Evolutionary conservation across 140 eudicot species (phyloP), one percentile per base, ranked within the genome.

Genomic region (Senecio squalidus): DNA sequence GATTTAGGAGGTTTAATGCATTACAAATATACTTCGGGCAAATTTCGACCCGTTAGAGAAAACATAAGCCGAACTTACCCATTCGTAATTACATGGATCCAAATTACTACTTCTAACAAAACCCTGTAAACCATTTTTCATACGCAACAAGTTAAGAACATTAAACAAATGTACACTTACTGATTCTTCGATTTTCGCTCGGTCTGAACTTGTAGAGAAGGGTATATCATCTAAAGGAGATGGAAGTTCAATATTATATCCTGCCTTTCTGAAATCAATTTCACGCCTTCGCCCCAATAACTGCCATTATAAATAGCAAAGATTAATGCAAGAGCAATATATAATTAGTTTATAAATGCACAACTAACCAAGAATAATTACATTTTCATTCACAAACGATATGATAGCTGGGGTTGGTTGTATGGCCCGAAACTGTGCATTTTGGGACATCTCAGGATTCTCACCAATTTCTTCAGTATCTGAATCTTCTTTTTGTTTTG

Each of bases 361-460:
- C 39, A 54, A 28, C 52, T 55, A 64, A 31, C 45, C n/a, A 54
- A 57, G 25, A 43, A 9, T 29, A 50, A n/a, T 27, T 91, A 91
- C 98, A 74, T 91, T 91, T 61, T 82, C 91, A 68, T 83, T 84
- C 62, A 91, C 98, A 73, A 83, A 91, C 10, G 95, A 68, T 63
- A 81, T 81, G 66, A 91, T 74, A 36, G 91, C 78, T n/a, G 85
- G 75, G 69, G 79, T 81, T 48, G 94, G 95, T 39, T 72, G 76
- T 67, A 91, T 91, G 63, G 98, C 98, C 64, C 98, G 89, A 72
- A 91, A 91, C 72, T 86, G 85, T 14, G 98, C 98, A 46, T 91
- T 91, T 72, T 63, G 70, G 47, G 98, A 91, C 69, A 90, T 57
- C 73, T 86, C 85, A 39, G 34, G 68, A 21, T 62, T 66, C 64